Base-by-base conservation (phyloP, 495 filamentous ascomycete species). In the Astrothelium subdiscretum region DNA sequence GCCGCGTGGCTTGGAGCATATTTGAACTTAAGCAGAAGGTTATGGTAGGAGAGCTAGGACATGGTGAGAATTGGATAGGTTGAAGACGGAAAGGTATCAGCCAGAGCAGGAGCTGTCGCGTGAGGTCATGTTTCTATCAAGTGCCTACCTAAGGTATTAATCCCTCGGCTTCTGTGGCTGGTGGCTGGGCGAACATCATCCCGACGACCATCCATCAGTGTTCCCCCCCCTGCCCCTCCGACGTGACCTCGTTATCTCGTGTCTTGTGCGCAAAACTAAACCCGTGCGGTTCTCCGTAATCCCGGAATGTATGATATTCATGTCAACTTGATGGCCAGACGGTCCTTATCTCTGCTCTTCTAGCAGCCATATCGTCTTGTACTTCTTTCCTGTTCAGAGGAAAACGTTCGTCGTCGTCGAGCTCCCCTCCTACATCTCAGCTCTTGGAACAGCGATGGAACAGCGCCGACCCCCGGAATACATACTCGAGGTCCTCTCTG, bases 1-100 rank as follows among this genome's bases (percentile, higher is more conserved):
- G 83, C 74, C 87, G 86, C 58, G 88, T 88, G 67, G 89, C 83
- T 67, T 83, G 79, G 73, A 96, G 85, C 91, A 96, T 95, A 38
- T 38, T 38, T 38, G 8, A 38, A 38, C 35, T 38, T 15, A 38
- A 38, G 15, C 70, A 68, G 11, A 75, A 43, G 18, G 35, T 6
- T 38, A 38, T 38, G 8, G 35, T 15, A 15, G 35, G 35, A 38
- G 8, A 15, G 8, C 15, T 15, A 15, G 15, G 15, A 1, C 48
- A 54, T 54, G 20, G 48, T 54, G 20, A 27, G 10, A 26, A 29
- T 54, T 24, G 29, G 24, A 29, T 5, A 27, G 20, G 29, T 54
- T 54, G 6, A 26, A 29, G 48, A 54, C 24, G 24, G 5, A 54
- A 11, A 54, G 12, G 20, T 1, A 54, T 54, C 4, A 54, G 42